phyloP scores from a whole-genome alignment of 75 land plant species.

The Pseudotsuga menziesii region DNA sequence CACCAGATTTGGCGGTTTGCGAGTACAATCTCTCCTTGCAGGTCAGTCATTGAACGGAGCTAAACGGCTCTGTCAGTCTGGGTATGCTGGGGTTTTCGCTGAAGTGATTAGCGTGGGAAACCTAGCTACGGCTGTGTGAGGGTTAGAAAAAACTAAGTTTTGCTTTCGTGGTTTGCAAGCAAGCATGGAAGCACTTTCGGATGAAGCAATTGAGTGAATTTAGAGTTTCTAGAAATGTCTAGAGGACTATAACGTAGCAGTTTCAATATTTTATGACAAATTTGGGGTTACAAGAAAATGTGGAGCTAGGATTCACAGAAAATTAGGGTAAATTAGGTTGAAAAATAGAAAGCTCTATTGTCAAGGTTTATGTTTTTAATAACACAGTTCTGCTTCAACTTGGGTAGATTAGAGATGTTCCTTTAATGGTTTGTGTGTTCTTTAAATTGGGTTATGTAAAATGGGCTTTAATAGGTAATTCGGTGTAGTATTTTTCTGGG shows the following conservation, averaged over 20 bases:
- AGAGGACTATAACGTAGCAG: background rate
- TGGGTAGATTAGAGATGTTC: no score
- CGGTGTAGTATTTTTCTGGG: background rate
- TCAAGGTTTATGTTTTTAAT: background rate
- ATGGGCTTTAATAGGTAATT: background rate
- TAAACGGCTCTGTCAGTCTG: background rate
- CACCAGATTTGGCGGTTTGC: background rate
- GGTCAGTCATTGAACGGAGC: conserved; percentile 3
- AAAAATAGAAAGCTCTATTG: background rate
- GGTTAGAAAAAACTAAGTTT: background rate
- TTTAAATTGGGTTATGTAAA: background rate
- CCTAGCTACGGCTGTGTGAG: background rate
- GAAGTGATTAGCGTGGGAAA: background rate
- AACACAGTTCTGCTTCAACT: no score
- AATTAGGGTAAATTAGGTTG: background rate
- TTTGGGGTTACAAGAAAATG: background rate
- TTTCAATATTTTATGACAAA: background rate
- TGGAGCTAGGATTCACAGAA: background rate
- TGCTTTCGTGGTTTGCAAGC: background rate
- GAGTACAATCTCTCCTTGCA: background rate
- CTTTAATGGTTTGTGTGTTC: background rate
- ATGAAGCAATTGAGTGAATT: conserved; percentile 2
- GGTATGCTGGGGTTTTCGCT: background rate
- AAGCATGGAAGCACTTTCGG: background rate
- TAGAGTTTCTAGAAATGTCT: background rate